Base-by-base conservation (phyloP, 2,329 filamentous ascomycete species). In the Phoma sp. region DNA sequence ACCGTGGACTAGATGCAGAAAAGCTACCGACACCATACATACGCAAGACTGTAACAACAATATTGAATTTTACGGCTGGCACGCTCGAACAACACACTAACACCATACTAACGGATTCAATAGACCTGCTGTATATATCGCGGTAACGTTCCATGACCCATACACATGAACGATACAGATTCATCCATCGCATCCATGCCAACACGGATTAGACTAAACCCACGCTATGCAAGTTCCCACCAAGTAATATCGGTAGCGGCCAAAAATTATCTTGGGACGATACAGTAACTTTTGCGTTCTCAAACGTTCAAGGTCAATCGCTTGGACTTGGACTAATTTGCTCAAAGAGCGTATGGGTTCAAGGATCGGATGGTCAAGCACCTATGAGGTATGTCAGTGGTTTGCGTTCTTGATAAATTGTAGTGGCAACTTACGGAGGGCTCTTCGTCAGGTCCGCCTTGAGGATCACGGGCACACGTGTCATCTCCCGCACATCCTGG, bases 361-460 rank as follows among this genome's bases (percentile, higher is more conserved):
- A 92, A 79, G 35, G 89, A 92, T 59, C 90, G 87, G 71, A 92
- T 92, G n/a, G 90, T 92, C 76, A 93, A 77, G 81, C 90, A 93
- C 67, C 89, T 92, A 64, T 21, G 29, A 47, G 10, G 44, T 49
- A 54, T 35, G 55, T 73, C 52, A 71, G 64, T 49, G 50, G 17
- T 24, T 2, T 21, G 27, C 8, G 6, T 10, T 2, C 3, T n/a
- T 19, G 8, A 24, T 22, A 13, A 41, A 13, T 22, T 9, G 37
- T 10, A 29, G 33, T 12, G 40, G 57, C 9, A 60, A 94, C 95
- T 88, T 90, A 99, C 93, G 95, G 95, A 80, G 95, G 95, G 81
- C 94, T 98, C 90, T 99, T 99, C 80, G 84, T 91, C 71, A 99
- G 85, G 80, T 99, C 95, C 63, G 95, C 98, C 88, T 96, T 98